Evolutionary conservation across 352 stramenopile species (phyloP), one percentile per base, ranked within the genome.

Genomic region (Phytophthora hibernalis): DNA sequence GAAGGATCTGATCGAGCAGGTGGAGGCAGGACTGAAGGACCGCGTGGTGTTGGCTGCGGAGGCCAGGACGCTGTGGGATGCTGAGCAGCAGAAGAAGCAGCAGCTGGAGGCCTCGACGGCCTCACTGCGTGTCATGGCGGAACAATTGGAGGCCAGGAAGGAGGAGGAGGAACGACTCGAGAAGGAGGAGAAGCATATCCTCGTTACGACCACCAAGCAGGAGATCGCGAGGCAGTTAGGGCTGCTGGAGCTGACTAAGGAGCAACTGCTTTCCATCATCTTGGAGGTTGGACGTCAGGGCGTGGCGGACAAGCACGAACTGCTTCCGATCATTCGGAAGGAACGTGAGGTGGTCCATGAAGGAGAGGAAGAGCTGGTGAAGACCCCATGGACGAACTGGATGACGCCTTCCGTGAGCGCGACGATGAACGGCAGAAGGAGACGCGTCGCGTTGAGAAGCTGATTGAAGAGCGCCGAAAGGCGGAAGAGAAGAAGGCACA

Each of bases 1-100:
- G 50, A 74, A 76, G 24, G 71, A 86, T 28, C 54, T 89, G 65
- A 87, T 98, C 71, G 68, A 87, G 66, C 38, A 89, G 37, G 68
- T 97, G 65, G 70, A 96, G 18, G 70, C 80, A 21, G 76, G 97
- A 9, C 37, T 90, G 58, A 70, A 82, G 49, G 74, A 86, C 54
- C 74, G 82, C 21, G 62, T 56, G 12, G 57, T 43, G 13, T 44
- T 93, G 21, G 77, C 70, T 9, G 43, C 53, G 0, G 66, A 79
- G 16, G 73, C 75, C 9, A 50, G 68, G 43, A 72, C 74, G 18
- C 65, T 82, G 18, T 84, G 74, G 55, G 53, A 68, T 12, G 64
- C 79, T 18, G 70, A 80, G 15, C 40, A 80, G 33, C 20, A 67
- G 16, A 76, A 82, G 50, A 70, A 62, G 21, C 54, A 65, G 31